Base-by-base conservation (phyloP, 805 yeast genomes). In the Candida chauliodis region DNA sequence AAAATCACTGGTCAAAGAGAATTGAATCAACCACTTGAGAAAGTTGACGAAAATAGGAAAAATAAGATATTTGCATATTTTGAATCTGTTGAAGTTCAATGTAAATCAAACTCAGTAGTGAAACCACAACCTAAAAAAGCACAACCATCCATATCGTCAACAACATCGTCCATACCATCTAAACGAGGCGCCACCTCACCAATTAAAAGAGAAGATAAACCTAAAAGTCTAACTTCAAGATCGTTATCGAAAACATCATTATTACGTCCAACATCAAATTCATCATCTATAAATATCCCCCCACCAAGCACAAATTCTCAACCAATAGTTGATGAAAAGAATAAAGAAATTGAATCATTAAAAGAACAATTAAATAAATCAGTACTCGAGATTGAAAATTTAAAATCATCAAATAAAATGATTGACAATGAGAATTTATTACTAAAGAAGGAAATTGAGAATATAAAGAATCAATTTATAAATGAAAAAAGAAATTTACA, bases 1-100 rank as follows among this genome's bases (percentile, higher is more conserved):
- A 87, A 84, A 57, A 73, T 88, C n/a, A 71, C 81, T 10, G 96
- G 96, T 0, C 83, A 78, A 51, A 66, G 89, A 37, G 81, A 77
- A 36, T 61, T 88, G 46, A 76, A 65, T 36, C 66, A 73, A 3
- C 72, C 72, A 33, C 55, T 87, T 38, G 89, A 79, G 13, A 74
- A 75, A n/a, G 66, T 91, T 33, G 97, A 91, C 51, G 87, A 82
- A 34, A 74, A 80, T 48, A 79, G 91, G 56, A 76, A 74, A 58
- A 49, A 61, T 26, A 87, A 88, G 52, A 83, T 91, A 25, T 64
- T 65, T 29, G 82, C 79, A 21, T 76, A 73, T 36, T 75, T 50
- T 45, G 79, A 77, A 36, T 56, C 61, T 8, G 87, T 79, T 1
- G 66, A 67, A 25, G 85, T 85, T 1, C 71, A 69, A 18, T 22